Evolutionary conservation across 176 grass and related monocot genomes (phyloP).

Genomic region (Eragrostis nindensis): DNA sequence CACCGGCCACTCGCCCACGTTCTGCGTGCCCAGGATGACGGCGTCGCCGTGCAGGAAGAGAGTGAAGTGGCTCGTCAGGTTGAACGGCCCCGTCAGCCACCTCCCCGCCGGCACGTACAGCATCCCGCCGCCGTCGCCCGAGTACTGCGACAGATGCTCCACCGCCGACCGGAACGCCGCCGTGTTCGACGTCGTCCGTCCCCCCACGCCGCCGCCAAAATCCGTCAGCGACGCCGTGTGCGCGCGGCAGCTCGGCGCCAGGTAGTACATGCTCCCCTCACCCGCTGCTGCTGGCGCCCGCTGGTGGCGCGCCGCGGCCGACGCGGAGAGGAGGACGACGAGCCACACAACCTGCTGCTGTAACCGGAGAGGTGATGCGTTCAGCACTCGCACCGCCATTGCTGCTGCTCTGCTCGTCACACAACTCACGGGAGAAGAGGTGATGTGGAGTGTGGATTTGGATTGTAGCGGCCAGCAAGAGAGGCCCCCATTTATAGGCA

Average conservation of each 20-base stretch:
- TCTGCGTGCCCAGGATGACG: slow-evolving; percentile 78
- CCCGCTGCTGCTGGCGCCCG: too few relatives aligned
- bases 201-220: slow-evolving; percentile 78
- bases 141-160: slow-evolving; percentile 74
- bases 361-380: too few relatives aligned
- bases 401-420: not conserved
- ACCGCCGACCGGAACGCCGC: slow-evolving; percentile 80
- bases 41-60: slow-evolving; percentile 78
- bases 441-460: not conserved
- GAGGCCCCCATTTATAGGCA: slow-evolving; percentile 28
- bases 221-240: slow-evolving; percentile 75
- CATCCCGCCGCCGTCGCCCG: slow-evolving; percentile 65
- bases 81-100: slow-evolving; percentile 96
- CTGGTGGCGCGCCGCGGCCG: too few relatives aligned
- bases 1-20: slow-evolving; percentile 71
- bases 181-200: slow-evolving; percentile 83
- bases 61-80: slow-evolving; percentile 91
- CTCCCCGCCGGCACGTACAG: slow-evolving; percentile 76
- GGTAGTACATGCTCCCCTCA: too few relatives aligned
- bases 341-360: too few relatives aligned
- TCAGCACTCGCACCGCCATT: slow-evolving; percentile 52
- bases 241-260: slow-evolving; percentile 61
- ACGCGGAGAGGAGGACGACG: too few relatives aligned
- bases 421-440: not conserved
- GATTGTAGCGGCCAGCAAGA: slow-evolving; percentile 29